Conservation (phyloP, 306 rosid species). For the Corylus americana region DNA sequence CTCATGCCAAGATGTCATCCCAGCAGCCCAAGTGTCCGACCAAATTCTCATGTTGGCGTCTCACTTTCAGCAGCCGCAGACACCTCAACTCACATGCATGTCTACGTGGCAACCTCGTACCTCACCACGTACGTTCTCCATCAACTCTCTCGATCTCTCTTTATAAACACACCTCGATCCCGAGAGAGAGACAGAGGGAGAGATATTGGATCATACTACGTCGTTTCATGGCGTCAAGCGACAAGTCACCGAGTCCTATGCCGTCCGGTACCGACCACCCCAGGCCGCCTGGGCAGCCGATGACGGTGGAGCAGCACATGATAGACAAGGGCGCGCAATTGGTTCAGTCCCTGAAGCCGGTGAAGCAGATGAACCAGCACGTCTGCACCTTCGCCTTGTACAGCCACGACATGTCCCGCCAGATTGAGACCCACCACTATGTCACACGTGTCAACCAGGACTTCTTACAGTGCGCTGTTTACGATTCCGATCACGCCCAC, state of each 20-base stretch:
- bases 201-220: neutral
- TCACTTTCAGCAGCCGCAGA: conserved; percentile 5
- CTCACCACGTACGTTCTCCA: conserved; percentile 34
- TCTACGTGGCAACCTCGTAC: conserved; percentile 34
- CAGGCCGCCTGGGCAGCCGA: conserved; percentile 45
- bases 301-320: conserved; percentile 47
- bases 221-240: conserved; percentile 47
- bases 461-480: conserved; percentile 77
- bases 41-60: neutral
- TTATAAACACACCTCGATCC: neutral
- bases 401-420: conserved; percentile 72
- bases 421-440: conserved; percentile 73
- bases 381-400: conserved; percentile 69
- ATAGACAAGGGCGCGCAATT: conserved; percentile 60
- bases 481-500: conserved; percentile 50
- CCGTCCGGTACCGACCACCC: conserved; percentile 19
- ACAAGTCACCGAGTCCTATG: conserved; percentile 27
- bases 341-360: conserved; percentile 66
- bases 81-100: conserved; percentile 37
- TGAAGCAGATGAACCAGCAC: conserved; percentile 60
- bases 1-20: too few species aligned
- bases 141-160: neutral
- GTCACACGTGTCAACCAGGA: conserved; percentile 53
- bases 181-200: neutral
- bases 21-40: too few species aligned